phyloP scores from a whole-genome alignment of 2,329 filamentous ascomycete species.

The Sporothrix curviconia region DNA sequence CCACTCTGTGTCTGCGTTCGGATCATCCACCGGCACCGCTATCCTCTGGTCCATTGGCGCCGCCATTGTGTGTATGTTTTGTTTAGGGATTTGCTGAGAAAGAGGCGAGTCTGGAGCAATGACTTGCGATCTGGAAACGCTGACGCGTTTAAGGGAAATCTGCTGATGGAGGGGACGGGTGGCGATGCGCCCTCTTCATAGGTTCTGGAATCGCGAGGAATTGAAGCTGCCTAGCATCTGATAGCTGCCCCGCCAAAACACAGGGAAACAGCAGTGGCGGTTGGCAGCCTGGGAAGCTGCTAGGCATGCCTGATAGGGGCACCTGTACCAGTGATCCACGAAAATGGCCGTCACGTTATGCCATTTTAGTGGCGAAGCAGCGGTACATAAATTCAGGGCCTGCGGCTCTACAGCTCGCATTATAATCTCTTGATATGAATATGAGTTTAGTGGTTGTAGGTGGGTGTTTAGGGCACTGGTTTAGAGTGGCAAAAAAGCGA shows the following conservation, averaged over 20 bases:
- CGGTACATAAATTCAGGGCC: no score
- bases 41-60: conserved; percentile 58
- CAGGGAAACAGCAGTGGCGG: not conserved
- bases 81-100: no score
- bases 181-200: not conserved
- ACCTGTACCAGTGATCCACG: no score
- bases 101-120: not conserved
- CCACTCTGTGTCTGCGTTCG: conserved; percentile 98
- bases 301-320: no score
- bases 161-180: no score
- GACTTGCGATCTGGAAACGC: not conserved
- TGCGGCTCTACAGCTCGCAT: no score
- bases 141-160: not conserved
- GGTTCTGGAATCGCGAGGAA: not conserved
- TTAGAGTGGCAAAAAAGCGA: not conserved
- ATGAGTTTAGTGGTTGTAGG: no score
- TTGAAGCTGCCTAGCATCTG: conserved; percentile 6
- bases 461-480: not conserved
- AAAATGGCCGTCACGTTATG: no score
- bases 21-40: conserved; percentile 83
- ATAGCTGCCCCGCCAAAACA: not conserved
- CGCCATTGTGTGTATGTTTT: conserved; percentile 41
- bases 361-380: no score
- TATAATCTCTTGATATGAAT: no score
- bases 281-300: not conserved